Conservation (phyloP, 2,329 filamentous ascomycete species). For the Tolypocladium sp. region DNA sequence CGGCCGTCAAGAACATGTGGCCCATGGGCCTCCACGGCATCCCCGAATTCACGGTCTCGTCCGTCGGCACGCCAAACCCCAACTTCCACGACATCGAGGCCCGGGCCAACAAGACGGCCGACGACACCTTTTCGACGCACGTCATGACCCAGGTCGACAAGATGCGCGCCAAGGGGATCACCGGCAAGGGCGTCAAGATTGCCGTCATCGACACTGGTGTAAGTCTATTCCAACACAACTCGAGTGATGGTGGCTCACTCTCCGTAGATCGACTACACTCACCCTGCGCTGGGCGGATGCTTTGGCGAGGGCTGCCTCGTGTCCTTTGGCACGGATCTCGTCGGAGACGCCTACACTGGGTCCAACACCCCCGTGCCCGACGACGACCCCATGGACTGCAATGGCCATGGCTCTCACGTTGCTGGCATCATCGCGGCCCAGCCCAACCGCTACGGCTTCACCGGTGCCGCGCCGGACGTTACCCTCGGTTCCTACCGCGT, state of each 20-base stretch:
- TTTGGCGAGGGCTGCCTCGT: constrained; percentile 36
- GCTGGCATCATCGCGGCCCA: constrained; percentile 36
- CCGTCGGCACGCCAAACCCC: constrained; percentile 20
- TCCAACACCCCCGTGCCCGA: constrained; percentile 21
- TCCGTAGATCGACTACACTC: constrained; percentile 48
- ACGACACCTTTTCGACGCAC: constrained; percentile 35
- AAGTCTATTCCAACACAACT: constrained; percentile 6
- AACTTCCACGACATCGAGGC: constrained; percentile 6
- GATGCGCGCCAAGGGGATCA: constrained; percentile 37
- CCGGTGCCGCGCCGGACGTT: constrained; percentile 28
- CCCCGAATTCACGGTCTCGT: constrained; percentile 35
- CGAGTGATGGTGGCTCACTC: constrained; percentile 6
- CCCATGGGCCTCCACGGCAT: constrained; percentile 34
- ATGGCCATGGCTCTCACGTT: constrained; percentile 34
- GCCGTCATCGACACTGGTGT: constrained; percentile 45
- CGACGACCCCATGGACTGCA: constrained; percentile 27
- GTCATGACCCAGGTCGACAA: constrained; percentile 48
- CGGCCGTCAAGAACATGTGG: constrained; percentile 39
- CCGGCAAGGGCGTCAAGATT: constrained; percentile 43
- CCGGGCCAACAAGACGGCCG: constrained; percentile 10
- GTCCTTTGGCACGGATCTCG: constrained; percentile 31
- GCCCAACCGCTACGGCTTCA: constrained; percentile 22
- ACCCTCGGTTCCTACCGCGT: constrained; percentile 29
- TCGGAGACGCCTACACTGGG: constrained; percentile 25
- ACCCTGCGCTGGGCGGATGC: constrained; percentile 48